Evolutionary conservation across 768 basidiomycete species (phyloP).

Genomic region (Vishniacozyma victoriae): DNA sequence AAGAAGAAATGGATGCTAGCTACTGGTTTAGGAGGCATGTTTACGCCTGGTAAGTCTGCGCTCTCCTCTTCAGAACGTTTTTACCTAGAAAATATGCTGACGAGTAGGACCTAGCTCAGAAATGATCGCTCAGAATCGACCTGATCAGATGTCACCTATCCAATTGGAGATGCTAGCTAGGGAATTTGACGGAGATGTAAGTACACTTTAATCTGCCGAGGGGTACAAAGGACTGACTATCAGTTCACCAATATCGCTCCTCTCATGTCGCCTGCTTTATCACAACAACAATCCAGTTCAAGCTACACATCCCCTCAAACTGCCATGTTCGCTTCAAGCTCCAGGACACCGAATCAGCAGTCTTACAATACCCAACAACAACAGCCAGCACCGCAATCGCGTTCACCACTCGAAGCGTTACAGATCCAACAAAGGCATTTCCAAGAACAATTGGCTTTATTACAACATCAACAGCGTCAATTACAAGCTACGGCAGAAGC

Average conservation of each 20-base stretch:
- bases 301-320: slow-evolving; percentile 23
- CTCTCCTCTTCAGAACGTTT: slow-evolving; percentile 57
- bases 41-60: slow-evolving; percentile 49
- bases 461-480: slow-evolving; percentile 37
- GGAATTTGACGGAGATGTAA: slow-evolving; percentile 33
- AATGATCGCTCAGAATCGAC: slow-evolving; percentile 25
- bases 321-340: slow-evolving; percentile 6
- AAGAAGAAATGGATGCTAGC: slow-evolving; percentile 61
- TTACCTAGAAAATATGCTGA: neutral
- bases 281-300: slow-evolving; percentile 31
- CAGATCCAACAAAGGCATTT: slow-evolving; percentile 43
- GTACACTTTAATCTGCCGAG: slow-evolving; percentile 1
- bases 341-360: slow-evolving; percentile 1
- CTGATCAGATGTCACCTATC: slow-evolving; percentile 41
- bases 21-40: slow-evolving; percentile 1
- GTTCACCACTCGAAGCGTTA: slow-evolving; percentile 31
- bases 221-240: neutral
- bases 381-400: neutral
- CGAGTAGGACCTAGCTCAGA: slow-evolving; percentile 24
- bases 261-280: slow-evolving; percentile 48
- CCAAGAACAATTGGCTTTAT: slow-evolving; percentile 31
- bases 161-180: slow-evolving; percentile 31
- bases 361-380: neutral
- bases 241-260: slow-evolving; percentile 42
- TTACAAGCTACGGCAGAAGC: slow-evolving; percentile 45